Base-by-base conservation (phyloP, 495 filamentous ascomycete species). In the Chaetomidium leptoderma region DNA sequence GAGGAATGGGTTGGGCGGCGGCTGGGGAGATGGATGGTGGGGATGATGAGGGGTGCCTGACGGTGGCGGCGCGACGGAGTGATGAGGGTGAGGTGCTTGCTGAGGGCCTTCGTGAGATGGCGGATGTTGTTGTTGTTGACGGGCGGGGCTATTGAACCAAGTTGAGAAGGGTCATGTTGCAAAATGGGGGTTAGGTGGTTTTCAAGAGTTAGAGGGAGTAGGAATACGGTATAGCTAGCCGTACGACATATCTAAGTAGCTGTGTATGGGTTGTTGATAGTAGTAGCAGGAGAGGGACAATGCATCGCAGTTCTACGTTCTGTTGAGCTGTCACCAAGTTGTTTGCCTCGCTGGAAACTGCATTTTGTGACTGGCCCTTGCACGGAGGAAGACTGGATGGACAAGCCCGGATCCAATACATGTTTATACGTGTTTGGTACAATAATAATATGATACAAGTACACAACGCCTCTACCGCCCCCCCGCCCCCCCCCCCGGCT, bases 361-460 rank as follows among this genome's bases (percentile, higher is more conserved):
- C n/a, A n/a, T n/a, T n/a, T n/a, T n/a, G n/a, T n/a, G n/a, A n/a
- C n/a, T n/a, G n/a, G n/a, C n/a, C n/a, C n/a, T n/a, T n/a, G n/a
- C n/a, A n/a, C n/a, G n/a, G n/a, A n/a, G n/a, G n/a, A n/a, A 10
- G 32, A 35, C 2, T 35, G n/a, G n/a, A n/a, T 35, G 32, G 2
- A n/a, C 10, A 27, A 29, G 19, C 21, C 48, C 35, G 23, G 43
- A 56, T 33, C 19, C 44, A 53, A 43, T 35, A 23, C 29, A 23
- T 16, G 14, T 58, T 35, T 52, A 45, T 58, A 58, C 57, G 36
- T 47, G 54, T 57, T 46, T 60, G 52, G 36, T 60, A 60, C 51
- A 60, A 5, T 46, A 32, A 8, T 24, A 37, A 27, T 44, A 57
- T 57, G 56, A 53, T 62, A 65, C 63, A 63, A 53, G 51, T 60